Evolutionary conservation across 2,329 filamentous ascomycete genomes (phyloP), one percentile per base, ranked within the genome.

Genomic region (Cylindrodendrum hubeiense): DNA sequence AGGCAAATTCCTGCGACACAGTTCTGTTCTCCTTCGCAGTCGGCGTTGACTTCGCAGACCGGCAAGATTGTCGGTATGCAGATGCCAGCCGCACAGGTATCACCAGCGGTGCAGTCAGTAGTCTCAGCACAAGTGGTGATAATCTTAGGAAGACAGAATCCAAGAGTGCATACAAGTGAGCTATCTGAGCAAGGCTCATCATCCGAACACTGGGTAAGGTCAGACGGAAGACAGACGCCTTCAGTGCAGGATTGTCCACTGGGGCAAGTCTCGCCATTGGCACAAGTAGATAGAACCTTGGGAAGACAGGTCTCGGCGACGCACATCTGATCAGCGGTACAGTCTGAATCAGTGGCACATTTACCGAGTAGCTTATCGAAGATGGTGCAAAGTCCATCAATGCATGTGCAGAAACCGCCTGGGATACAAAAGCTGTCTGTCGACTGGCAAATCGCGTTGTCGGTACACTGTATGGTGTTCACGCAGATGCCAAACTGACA

Each of bases 401-500:
- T 9, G 7, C 61, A 64, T 1, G 43, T 22, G n/a, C 60, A 63
- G 10, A 52, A 50, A 7, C 60, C 60, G 8, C 60, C 60, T 3
- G 50, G 19, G 12, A 62, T 56, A 3, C 60, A 63, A 0, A 58
- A 30, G 7, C 46, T 59, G 2, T 13, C 33, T 3, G 37, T 22
- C 2, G 50, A 34, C 1, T 13, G 13, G 9, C 60, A 63, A 8
- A 41, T 47, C 8, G 24, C 21, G 30, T 30, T 10, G 4, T 37
- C 17, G n/a, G 49, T 59, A 21, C 60, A 63, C n/a, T 58, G 5
- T 5, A 47, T 30, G 1, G 37, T 6, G 1, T 47, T 49, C 26
- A 52, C 26, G 2, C 60, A 63, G n/a, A 55, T 54, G 3, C 60
- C 54, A 6, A 37, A 28, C 47, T 59, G 53, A 21, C 60, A 59